Percentiles rank a stretch among this genome's conserved stretches.
Conservation (phyloP, 352 stramenopile genomes). For the Pythium phragmiticola region DNA sequence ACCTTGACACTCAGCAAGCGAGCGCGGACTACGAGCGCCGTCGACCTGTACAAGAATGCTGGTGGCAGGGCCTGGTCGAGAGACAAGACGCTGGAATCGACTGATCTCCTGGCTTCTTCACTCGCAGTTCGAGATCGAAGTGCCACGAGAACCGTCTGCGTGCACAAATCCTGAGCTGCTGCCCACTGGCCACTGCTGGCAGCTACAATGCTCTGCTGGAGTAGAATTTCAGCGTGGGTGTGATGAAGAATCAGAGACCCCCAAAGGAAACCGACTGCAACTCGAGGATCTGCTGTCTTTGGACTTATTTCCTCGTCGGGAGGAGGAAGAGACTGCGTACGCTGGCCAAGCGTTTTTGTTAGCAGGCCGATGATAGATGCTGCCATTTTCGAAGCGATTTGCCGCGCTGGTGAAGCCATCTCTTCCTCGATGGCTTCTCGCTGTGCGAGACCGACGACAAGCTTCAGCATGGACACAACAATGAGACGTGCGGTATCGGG, state of each 20-base stretch:
- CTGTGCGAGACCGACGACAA: conserved; percentile 22
- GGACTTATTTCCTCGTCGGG: not conserved
- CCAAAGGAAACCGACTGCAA: not conserved
- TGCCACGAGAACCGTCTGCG: conserved; percentile 6
- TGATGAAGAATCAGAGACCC: conserved; percentile 9
- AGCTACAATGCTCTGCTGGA: conserved; percentile 12
- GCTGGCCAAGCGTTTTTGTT: not conserved
- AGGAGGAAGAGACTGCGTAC: not conserved
- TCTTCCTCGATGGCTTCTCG: conserved; percentile 40
- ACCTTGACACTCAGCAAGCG: conserved; percentile 27
- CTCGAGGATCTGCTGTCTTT: not conserved
- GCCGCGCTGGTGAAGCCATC: conserved; percentile 27
- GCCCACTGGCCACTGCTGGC: conserved; percentile 19
- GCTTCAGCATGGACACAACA: conserved; percentile 15
- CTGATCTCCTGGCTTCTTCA: not conserved
- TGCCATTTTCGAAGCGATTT: conserved; percentile 16
- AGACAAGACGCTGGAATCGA: conserved; percentile 1
- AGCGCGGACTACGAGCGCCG: conserved; percentile 17
- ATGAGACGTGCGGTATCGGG: conserved; percentile 6
- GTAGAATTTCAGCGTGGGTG: conserved; percentile 17
- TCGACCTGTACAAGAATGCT: conserved; percentile 14
- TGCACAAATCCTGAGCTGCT: conserved; percentile 5
- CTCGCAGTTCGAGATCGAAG: not conserved
- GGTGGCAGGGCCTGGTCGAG: conserved; percentile 28
- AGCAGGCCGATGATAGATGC: not conserved